Evolutionary conservation across 352 stramenopile species (phyloP).

Genomic region (Pythium coloratum): DNA sequence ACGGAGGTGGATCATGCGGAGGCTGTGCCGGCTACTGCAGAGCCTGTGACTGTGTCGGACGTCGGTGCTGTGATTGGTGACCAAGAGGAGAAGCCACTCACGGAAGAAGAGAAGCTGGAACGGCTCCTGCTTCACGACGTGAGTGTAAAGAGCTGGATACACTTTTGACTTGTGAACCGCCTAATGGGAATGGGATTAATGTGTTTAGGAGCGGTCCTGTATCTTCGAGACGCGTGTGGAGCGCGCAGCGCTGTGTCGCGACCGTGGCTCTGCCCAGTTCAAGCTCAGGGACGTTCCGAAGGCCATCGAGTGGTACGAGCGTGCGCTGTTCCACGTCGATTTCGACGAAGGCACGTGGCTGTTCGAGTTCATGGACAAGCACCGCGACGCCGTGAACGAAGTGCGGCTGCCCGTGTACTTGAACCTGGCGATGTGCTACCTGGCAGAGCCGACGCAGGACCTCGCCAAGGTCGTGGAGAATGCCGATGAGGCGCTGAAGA

Average conservation of each 20-base stretch:
- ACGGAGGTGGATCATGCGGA: neutral
- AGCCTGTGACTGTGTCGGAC: neutral
- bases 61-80: neutral
- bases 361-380: conserved; percentile 81
- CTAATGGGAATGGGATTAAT: neutral
- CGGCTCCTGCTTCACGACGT: conserved; percentile 25
- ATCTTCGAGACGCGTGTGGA: conserved; percentile 85
- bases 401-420: conserved; percentile 76
- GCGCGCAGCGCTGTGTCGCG: conserved; percentile 58
- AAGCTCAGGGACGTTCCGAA: conserved; percentile 45
- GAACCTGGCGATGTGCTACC: conserved; percentile 78
- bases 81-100: conserved; percentile 10
- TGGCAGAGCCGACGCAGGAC: conserved; percentile 38
- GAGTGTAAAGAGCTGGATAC: neutral
- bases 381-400: conserved; percentile 69
- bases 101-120: conserved; percentile 21
- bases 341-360: conserved; percentile 87
- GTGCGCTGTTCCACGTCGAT: conserved; percentile 75
- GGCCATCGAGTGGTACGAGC: conserved; percentile 74
- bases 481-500: conserved; percentile 60
- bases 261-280: conserved; percentile 60
- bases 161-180: neutral
- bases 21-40: neutral
- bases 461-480: conserved; percentile 62
- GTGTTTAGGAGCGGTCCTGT: conserved; percentile 67